Evolutionary conservation across 2,329 filamentous ascomycete species (phyloP), one percentile per base, ranked within the genome.

Genomic region (Ceratocystis eucalypticola): DNA sequence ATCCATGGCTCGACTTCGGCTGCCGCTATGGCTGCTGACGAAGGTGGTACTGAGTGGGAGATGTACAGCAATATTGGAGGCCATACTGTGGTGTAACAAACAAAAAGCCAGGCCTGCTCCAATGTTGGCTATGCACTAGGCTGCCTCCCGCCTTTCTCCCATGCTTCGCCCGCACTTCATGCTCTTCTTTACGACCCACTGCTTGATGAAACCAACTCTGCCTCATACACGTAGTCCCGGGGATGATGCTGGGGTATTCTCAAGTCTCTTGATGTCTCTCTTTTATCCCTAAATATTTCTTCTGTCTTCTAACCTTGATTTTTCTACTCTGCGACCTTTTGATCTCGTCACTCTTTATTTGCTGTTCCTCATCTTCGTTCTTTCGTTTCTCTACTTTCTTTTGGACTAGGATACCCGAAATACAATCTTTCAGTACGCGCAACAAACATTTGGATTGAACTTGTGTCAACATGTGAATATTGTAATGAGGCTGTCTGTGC

Each of bases 11-110:
- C 45, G 7, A 28, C 66, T 28, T 8, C 53, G 2, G 12, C 53
- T 12, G 37, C 46, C 46, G 8, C 2, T 28, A 25, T 45, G 62
- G 28, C 33, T 33, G 70, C 71, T 22, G 71, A 71, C 41, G 70
- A 71, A 22, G 71, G 70, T 37, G 70, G 74, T 66, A 73, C 76
- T 2, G 75, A 75, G 3, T 81, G 78, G 78, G 78, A 78, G 69
- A 77, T 80, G 71, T 80, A 78, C 68, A 73, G 74, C 33, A 77
- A 79, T 12, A 71, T 81, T 3, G 79, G 79, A 44, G 79, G 79
- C 5, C 61, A 65, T 30, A 68, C 61, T 5, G 64, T 61, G 17
- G 41, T 65, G 53, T 66, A 46, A 67, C 37, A 41, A 41, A 37
- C 33, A 10, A 41, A 12, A 3, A 41, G 1, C 10, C 10, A 12